Percentiles rank a stretch among this genome's conserved stretches.
These are phyloP conservation scores for Mycena rosella DNA, from an alignment of 768 basidiomycete species.

Conservation along the genomic window DNA sequence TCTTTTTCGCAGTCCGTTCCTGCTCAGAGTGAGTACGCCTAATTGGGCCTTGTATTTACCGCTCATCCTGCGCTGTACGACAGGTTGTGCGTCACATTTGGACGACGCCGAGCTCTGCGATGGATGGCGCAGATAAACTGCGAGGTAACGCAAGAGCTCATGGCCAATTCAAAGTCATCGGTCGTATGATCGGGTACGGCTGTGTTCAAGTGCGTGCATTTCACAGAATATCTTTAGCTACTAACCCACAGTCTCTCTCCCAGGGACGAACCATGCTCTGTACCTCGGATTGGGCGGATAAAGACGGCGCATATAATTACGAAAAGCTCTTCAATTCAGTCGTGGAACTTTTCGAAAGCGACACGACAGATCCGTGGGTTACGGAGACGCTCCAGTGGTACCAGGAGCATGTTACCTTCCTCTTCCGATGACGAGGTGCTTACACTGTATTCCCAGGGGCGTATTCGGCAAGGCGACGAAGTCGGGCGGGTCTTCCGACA, in stretches of 20 bases:
- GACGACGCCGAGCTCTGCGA: neutral
- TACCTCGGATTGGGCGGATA: neutral
- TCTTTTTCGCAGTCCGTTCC: neutral
- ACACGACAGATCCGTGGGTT: neutral
- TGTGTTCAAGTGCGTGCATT: neutral
- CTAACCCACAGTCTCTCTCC: neutral
- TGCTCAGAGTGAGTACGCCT: constrained; percentile 1
- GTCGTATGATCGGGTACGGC: neutral
- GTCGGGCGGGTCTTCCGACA: too few species aligned
- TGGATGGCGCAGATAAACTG: neutral
- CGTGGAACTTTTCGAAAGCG: neutral
- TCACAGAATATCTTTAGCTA: neutral
- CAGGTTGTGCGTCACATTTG: neutral
- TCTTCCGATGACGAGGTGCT: too few species aligned
- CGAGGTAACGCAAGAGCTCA: neutral
- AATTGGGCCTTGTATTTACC: neutral
- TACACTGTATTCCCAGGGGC: too few species aligned
- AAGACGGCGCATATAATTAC: constrained; percentile 3
- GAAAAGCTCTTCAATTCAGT: neutral
- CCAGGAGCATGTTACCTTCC: neutral
- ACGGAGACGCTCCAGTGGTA: neutral
- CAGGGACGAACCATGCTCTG: constrained; percentile 1
- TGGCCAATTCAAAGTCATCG: neutral
- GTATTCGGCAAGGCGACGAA: too few species aligned
- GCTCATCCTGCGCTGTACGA: neutral